Percentiles rank a stretch among this genome's conserved stretches.
Evolutionary conservation across 163 green algal genomes (phyloP).

Genomic region (Scenedesmus sp.): DNA sequence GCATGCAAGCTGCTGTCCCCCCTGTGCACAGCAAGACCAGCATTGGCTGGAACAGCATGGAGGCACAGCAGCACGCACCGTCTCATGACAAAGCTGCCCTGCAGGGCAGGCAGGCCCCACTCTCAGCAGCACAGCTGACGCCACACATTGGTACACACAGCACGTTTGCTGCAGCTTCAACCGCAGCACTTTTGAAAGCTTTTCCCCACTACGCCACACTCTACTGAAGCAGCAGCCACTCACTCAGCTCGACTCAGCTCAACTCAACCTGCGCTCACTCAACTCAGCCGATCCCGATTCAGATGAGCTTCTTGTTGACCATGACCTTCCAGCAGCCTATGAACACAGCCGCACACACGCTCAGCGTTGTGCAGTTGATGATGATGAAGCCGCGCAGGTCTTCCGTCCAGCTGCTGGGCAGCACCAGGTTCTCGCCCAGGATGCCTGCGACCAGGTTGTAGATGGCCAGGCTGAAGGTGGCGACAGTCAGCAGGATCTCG

Average conservation of each 20-base stretch:
- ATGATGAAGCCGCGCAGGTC: conserved; percentile 46
- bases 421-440: conserved; percentile 89
- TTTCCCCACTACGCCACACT: no score
- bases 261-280: conserved; percentile 12
- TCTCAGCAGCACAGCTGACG: no score
- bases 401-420: conserved; percentile 75
- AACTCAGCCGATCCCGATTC: background rate
- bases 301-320: conserved; percentile 51
- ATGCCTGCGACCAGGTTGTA: conserved; percentile 76
- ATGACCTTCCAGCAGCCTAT: conserved; percentile 2
- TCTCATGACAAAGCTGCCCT: no score
- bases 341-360: conserved; percentile 26
- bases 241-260: background rate
- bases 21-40: no score
- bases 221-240: no score
- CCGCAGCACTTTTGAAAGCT: no score
- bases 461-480: conserved; percentile 58
- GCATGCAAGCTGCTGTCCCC: no score
- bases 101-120: no score
- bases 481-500: conserved; percentile 56
- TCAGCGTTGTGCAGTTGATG: conserved; percentile 50
- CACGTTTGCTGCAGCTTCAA: no score
- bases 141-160: no score
- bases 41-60: no score
- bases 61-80: no score